Evolutionary conservation across 2,329 filamentous ascomycete species (phyloP).

Genomic region (Clonostachys solani): DNA sequence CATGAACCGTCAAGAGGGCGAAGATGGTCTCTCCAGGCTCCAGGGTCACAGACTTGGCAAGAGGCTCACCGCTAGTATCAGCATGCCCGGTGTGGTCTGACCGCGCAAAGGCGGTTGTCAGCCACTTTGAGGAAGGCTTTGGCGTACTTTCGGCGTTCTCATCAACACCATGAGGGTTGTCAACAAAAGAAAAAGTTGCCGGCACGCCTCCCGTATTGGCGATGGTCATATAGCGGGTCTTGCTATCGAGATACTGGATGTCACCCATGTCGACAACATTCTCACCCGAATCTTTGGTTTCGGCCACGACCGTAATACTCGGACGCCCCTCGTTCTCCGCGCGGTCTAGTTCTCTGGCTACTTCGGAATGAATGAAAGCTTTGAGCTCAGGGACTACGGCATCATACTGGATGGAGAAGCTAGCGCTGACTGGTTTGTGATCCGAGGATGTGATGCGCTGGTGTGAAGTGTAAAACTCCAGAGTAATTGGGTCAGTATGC

Average conservation of each 20-base stretch:
- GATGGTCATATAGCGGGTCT: constrained; percentile 69
- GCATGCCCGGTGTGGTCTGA: constrained; percentile 23
- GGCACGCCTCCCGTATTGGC: constrained; percentile 86
- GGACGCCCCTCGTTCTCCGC: constrained; percentile 89
- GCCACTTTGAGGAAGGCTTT: constrained; percentile 55
- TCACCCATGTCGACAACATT: constrained; percentile 72
- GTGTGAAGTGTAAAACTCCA: constrained; percentile 76
- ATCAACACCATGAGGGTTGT: constrained; percentile 54
- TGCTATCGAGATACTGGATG: constrained; percentile 63
- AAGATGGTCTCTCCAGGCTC: constrained; percentile 80
- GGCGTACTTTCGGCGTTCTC: constrained; percentile 27
- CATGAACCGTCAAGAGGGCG: constrained; percentile 62
- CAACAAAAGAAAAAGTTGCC: constrained; percentile 76
- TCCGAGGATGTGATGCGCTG: constrained; percentile 90
- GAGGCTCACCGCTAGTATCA: constrained; percentile 5
- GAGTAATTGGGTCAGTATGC: constrained; percentile 52
- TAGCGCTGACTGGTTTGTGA: constrained; percentile 84
- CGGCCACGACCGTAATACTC: constrained; percentile 76
- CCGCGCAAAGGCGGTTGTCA: constrained; percentile 60
- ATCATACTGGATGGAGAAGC: constrained; percentile 83
- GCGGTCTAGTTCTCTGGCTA: constrained; percentile 82
- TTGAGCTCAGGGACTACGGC: constrained; percentile 83
- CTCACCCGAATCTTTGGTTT: constrained; percentile 44
- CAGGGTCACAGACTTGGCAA: constrained; percentile 57
- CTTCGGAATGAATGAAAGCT: constrained; percentile 77